Percentiles rank a stretch among this genome's conserved stretches.
These are phyloP conservation scores for Drechmeria coniospora DNA, from an alignment of 2,329 filamentous ascomycete genomes.

Conservation along the genomic window DNA sequence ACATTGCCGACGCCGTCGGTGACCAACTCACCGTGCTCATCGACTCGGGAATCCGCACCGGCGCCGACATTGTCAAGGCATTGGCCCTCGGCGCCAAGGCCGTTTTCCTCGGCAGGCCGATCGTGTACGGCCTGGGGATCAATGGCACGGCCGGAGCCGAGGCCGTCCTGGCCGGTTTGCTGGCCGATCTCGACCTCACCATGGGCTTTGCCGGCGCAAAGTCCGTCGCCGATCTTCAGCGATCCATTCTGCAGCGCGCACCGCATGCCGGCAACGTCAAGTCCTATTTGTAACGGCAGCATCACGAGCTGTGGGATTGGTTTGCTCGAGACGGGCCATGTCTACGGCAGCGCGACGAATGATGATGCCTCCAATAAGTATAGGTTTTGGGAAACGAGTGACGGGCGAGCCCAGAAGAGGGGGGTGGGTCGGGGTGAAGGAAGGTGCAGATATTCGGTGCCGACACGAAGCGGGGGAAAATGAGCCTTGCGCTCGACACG, in stretches of 20 bases:
- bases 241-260: constrained; percentile 16
- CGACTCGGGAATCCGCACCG: constrained; percentile 24
- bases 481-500: too few species aligned
- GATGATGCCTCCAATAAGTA: too few species aligned
- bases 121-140: constrained; percentile 20
- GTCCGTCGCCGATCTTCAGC: constrained; percentile 21
- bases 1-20: constrained; percentile 38
- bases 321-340: too few species aligned
- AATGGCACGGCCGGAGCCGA: constrained; percentile 34
- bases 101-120: constrained; percentile 27
- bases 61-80: constrained; percentile 24
- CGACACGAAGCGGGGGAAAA: too few species aligned
- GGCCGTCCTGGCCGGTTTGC: constrained; percentile 28
- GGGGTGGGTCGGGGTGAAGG: too few species aligned
- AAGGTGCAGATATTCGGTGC: too few species aligned
- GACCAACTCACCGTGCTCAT: constrained; percentile 40
- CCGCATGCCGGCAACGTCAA: constrained; percentile 18
- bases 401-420: too few species aligned
- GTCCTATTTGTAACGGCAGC: constrained; percentile 12
- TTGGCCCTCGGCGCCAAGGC: constrained; percentile 24
- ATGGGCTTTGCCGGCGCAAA: constrained; percentile 39
- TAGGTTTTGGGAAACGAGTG: too few species aligned
- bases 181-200: constrained; percentile 31
- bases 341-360: too few species aligned
- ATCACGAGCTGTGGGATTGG: not conserved